Evolutionary conservation across 2,329 filamentous ascomycete species (phyloP), one percentile per base, ranked within the genome.

Genomic region (Fusarium nematophilum): DNA sequence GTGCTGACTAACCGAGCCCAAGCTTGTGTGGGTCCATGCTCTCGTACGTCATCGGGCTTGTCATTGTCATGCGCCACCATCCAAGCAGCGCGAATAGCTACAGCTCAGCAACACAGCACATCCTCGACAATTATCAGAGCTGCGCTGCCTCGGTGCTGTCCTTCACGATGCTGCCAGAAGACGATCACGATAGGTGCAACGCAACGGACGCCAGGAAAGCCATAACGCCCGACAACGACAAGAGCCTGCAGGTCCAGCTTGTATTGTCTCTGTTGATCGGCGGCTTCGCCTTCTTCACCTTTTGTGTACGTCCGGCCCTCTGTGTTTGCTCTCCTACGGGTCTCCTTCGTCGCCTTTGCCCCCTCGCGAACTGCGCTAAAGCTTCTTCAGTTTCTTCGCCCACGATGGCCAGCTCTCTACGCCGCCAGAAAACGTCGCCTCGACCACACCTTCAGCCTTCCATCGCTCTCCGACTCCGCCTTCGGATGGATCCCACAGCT

Each of bases 401-500:
- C 93, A 63, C 88, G 92, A 86, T 99, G 95, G 95, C 90, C 91
- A 42, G 84, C 88, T 17, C 84, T 99, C 1, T 99, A 98, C 74
- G 90, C 93, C 26, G 95, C 95, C 39, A 87, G 95, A 53, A 95
- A 93, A 77, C 88, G 89, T 68, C 88, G 90, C 62, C 86, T 86
- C 65, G 81, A 88, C 70, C 79, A 80, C 31, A 73, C 76, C 25
- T 76, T 81, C 57, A 77, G 82, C 25, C 81, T 98, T 15, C 96
- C 95, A 6, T 83, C 89, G 27, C 84, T 99, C 9, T 91, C 94
- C 14, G 86, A 93, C 71, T 90, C 86, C 38, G 88, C 96, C 70
- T 91, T 98, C 66, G 94, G 94, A 70, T 99, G 95, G 95, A 95
- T 99, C 39, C 88, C 93, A 2, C 87, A 88, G 3, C 78, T 99